A percentile compares a stretch with the other conserved stretches of the same genome.
Evolutionary conservation across 805 yeast genomes (phyloP).

Genomic region (Nakazawaea peltata): DNA sequence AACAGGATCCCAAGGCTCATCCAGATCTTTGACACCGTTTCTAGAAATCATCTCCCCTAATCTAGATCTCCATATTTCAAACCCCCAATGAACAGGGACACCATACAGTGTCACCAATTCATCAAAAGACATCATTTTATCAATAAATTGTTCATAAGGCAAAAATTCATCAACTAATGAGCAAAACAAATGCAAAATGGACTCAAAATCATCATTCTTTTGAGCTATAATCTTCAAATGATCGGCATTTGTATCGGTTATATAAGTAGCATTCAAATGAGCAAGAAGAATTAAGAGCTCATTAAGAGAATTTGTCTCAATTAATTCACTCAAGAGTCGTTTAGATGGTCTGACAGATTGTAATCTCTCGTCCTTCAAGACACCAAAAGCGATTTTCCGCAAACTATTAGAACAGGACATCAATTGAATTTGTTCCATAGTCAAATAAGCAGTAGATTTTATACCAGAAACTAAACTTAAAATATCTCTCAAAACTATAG

Average conservation of each 20-base stretch:
- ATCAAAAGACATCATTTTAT: constrained; percentile 31
- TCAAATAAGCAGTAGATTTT: constrained; percentile 54
- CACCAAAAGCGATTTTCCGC: constrained; percentile 42
- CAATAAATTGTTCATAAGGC: constrained; percentile 21
- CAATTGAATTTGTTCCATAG: constrained; percentile 54
- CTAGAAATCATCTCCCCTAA: constrained; percentile 21
- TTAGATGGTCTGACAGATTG: constrained; percentile 37
- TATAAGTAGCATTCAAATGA: constrained; percentile 33
- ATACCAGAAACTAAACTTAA: constrained; percentile 74
- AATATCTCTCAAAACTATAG: constrained; percentile 61
- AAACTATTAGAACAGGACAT: constrained; percentile 59
- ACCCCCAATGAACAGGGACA: constrained; percentile 56
- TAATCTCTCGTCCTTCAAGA: constrained; percentile 54
- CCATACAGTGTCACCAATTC: constrained; percentile 33
- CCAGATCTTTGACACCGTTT: constrained; percentile 14
- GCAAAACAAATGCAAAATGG: constrained; percentile 57
- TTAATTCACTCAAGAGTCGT: constrained; percentile 39
- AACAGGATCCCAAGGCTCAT: constrained; percentile 6
- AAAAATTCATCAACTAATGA: constrained; percentile 51
- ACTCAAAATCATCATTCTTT: constrained; percentile 62
- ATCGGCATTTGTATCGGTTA: constrained; percentile 23
- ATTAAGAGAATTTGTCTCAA: constrained; percentile 34
- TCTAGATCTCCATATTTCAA: constrained; percentile 65
- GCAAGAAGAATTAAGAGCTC: constrained; percentile 65
- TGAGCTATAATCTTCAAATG: constrained; percentile 68